phyloP scores from a whole-genome alignment of 2,329 filamentous ascomycete species.

The Ophiobolus disseminans region DNA sequence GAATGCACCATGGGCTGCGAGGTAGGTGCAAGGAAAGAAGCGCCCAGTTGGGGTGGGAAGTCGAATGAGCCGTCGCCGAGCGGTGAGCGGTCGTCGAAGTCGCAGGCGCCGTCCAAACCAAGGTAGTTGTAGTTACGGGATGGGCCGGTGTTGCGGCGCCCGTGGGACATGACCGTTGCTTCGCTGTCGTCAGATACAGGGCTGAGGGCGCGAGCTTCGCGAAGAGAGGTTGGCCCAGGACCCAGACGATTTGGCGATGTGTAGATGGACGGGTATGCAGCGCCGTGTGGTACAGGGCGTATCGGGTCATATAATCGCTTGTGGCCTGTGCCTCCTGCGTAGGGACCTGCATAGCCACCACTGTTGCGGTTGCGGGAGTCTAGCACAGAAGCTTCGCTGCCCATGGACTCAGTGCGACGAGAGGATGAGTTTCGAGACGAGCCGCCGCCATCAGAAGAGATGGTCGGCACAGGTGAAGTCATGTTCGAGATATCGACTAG shows the following conservation, averaged over 20 bases:
- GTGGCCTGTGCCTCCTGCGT: slow-evolving; percentile 29
- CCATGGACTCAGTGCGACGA: slow-evolving; percentile 53
- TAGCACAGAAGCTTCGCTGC: slow-evolving; percentile 46
- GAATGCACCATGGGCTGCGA: slow-evolving; percentile 24
- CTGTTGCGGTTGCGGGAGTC: slow-evolving; percentile 63
- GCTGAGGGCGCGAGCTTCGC: slow-evolving; percentile 33
- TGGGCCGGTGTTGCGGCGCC: slow-evolving; percentile 31
- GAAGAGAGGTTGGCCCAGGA: slow-evolving; percentile 24
- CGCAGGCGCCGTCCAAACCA: slow-evolving; percentile 38
- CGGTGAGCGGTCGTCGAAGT: slow-evolving; percentile 27
- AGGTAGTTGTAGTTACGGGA: slow-evolving; percentile 31
- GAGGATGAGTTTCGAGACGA: slow-evolving; percentile 53
- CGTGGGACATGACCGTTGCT: slow-evolving; percentile 27
- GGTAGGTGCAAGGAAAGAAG: slow-evolving; percentile 36
- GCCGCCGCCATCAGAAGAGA: slow-evolving; percentile 49
- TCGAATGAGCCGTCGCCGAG: slow-evolving; percentile 26
- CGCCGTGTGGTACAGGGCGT: slow-evolving; percentile 35
- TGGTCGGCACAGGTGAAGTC: slow-evolving; percentile 60
- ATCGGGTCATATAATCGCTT: slow-evolving; percentile 38
- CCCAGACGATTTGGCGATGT: slow-evolving; percentile 24
- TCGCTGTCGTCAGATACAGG: slow-evolving; percentile 40
- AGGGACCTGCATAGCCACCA: slow-evolving; percentile 71
- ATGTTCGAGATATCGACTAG: slow-evolving; percentile 67
- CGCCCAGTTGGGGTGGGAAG: slow-evolving; percentile 35
- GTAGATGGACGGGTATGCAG: slow-evolving; percentile 31